Base-by-base conservation (phyloP, 2,329 filamentous ascomycete genomes). In the Hypoxylon sp. region DNA sequence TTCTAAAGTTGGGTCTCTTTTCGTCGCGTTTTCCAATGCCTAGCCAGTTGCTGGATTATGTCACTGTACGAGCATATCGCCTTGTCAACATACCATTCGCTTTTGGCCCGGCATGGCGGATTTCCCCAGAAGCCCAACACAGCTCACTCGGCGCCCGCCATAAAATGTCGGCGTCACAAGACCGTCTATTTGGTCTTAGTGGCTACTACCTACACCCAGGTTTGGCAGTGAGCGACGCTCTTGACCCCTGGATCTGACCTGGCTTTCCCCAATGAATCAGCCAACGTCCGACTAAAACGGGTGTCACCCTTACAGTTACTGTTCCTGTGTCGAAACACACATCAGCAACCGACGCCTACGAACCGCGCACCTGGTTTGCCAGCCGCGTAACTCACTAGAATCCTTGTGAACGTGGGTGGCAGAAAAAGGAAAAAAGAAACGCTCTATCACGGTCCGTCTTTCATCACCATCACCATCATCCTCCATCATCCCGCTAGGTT, bases 111-210 rank as follows among this genome's bases (percentile, higher is more conserved):
- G 60, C 43, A 69, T 71, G 50, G 58, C 66, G 65, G 68, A 67
- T 71, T 69, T 68, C 68, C 68, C 65, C 68, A 71, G 68, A 71
- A 56, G 66, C 56, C 65, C 65, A 69, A 68, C 68, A 63, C 49
- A 62, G 32, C 55, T 64, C 57, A 32, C 60, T 67, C 58, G 57
- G 63, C 21, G 63, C 45, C 57, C 58, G 53, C 63, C 68, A 66
- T 63, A 65, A 2, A 68, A 56, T 50, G 51, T 30, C 51, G 36
- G 59, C 60, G 55, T 71, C 68, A 71, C 65, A 71, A 69, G 65
- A 69, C 68, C 43, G 59, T 66, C 56, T 17, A 43, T 63, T 60
- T 53, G 49, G 60, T 69, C 60, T 56, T 65, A 69, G 60, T 62
- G 63, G 58, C 50, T 67, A 51, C 68, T 64, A 60, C 65, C 60